phyloP scores from a whole-genome alignment of 2,329 filamentous ascomycete genomes.

The Eutypella sp. region DNA sequence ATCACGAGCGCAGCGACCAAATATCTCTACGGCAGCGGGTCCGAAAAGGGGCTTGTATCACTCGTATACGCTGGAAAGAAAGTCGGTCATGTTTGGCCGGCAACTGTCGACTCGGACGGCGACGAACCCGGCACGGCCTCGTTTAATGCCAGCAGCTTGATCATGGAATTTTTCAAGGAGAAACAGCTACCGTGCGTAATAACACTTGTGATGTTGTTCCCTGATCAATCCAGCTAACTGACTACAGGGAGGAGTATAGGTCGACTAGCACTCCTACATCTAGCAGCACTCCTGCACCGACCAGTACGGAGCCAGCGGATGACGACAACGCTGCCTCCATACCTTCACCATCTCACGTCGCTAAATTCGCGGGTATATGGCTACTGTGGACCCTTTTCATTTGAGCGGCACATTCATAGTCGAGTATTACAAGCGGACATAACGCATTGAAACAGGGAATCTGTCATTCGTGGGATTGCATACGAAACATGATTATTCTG shows the following conservation, averaged over 20 bases:
- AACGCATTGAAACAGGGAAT: neutral
- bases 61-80: slow-evolving; percentile 2
- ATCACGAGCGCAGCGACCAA: neutral
- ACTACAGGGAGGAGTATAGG: neutral
- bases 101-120: neutral
- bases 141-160: slow-evolving; percentile 3
- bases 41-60: neutral
- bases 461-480: neutral
- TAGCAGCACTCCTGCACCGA: neutral
- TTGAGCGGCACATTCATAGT: neutral
- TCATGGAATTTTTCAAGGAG: slow-evolving; percentile 3
- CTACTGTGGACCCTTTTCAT: neutral
- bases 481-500: no score
- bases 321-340: neutral
- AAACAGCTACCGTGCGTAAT: neutral
- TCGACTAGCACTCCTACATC: neutral
- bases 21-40: neutral
- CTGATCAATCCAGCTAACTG: neutral
- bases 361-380: neutral
- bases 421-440: neutral
- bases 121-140: neutral
- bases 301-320: neutral
- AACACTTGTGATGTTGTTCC: neutral
- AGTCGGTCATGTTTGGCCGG: slow-evolving; percentile 3
- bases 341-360: no score